Conservation (phyloP, 2,329 filamentous ascomycete genomes). For the Claviceps pazoutovae region DNA sequence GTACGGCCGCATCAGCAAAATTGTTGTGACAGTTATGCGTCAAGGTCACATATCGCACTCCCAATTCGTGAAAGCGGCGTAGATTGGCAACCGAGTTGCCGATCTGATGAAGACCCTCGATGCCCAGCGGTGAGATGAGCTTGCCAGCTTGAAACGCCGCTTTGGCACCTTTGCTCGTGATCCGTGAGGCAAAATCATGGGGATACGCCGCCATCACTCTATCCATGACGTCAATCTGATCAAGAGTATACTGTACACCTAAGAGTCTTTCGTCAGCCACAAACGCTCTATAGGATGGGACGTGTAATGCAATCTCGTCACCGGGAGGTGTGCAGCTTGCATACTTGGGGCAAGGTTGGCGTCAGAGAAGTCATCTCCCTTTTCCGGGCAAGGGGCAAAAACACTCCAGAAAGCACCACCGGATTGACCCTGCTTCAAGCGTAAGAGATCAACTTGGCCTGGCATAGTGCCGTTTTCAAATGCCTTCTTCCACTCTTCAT, state of each 20-base stretch:
- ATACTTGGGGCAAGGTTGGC: conserved; percentile 54
- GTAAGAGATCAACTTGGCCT: conserved; percentile 64
- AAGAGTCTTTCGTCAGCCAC: neutral
- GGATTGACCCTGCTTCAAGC: conserved; percentile 54
- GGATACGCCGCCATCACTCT: conserved; percentile 52
- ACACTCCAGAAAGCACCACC: conserved; percentile 94
- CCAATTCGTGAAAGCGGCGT: conserved; percentile 60
- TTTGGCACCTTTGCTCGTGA: conserved; percentile 45
- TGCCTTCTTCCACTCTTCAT: conserved; percentile 53
- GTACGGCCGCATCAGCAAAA: neutral
- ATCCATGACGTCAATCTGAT: conserved; percentile 58
- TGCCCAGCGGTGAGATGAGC: conserved; percentile 56
- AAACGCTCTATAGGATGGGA: neutral
- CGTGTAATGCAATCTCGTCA: neutral
- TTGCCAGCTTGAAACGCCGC: conserved; percentile 41
- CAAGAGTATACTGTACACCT: conserved; percentile 53
- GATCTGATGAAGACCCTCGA: conserved; percentile 88
- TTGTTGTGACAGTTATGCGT: conserved; percentile 53
- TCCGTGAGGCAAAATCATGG: conserved; percentile 33
- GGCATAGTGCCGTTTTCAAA: conserved; percentile 58
- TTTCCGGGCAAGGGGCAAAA: conserved; percentile 60
- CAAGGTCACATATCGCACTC: conserved; percentile 76
- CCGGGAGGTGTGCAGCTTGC: neutral
- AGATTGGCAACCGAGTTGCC: conserved; percentile 70
- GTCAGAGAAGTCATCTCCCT: conserved; percentile 61